A percentile compares a stretch with the other conserved stretches of the same genome.
Conservation (phyloP, 2,329 filamentous ascomycete genomes). For the Trichophyton benhamiae region DNA sequence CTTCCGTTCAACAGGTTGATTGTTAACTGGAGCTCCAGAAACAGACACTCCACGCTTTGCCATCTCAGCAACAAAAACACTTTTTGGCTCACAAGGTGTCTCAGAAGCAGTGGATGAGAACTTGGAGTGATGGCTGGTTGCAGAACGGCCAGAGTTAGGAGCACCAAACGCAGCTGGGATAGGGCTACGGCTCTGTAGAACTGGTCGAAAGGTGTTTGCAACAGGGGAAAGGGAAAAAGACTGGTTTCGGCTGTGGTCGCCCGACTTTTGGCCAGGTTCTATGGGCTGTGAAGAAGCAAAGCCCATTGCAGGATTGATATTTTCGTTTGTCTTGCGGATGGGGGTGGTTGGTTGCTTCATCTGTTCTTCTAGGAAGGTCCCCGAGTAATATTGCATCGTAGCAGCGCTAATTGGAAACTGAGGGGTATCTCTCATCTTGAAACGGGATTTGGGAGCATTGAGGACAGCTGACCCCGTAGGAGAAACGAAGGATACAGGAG, state of each 20-base stretch:
- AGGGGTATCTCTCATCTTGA: slow-evolving; percentile 9
- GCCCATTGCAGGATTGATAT: neutral
- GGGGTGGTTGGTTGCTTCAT: neutral
- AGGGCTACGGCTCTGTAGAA: neutral
- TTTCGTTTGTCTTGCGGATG: neutral
- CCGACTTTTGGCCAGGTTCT: neutral
- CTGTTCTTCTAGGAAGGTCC: neutral
- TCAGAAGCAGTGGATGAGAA: neutral
- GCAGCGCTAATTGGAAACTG: slow-evolving; percentile 12
- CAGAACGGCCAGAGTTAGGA: neutral
- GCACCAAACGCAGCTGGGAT: neutral
- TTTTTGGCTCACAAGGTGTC: neutral
- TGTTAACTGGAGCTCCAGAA: neutral
- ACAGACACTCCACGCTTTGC: slow-evolving; percentile 7
- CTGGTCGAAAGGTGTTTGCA: neutral
- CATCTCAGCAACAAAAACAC: slow-evolving; percentile 6
- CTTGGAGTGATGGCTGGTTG: neutral
- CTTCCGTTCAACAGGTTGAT: neutral
- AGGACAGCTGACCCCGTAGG: neutral
- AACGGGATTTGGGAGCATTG: neutral
- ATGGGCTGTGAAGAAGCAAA: neutral
- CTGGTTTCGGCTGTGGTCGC: neutral
- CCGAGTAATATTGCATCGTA: slow-evolving; percentile 13
- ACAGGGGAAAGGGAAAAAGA: slow-evolving; percentile 1
- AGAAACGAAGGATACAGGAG: neutral